phyloP scores from a whole-genome alignment of 768 basidiomycete species.

The Boletus reticulatus region DNA sequence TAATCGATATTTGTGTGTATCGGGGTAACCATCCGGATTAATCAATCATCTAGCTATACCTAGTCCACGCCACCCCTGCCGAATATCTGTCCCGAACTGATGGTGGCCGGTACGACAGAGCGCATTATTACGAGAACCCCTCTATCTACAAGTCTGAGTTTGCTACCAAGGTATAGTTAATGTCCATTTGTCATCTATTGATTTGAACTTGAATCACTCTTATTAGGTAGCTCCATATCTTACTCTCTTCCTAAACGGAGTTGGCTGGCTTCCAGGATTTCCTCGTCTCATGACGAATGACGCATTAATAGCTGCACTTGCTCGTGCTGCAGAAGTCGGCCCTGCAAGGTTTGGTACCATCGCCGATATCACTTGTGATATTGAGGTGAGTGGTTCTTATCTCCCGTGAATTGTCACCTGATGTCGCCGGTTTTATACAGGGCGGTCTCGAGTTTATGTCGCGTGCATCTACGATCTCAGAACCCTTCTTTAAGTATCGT shows the following conservation, averaged over 20 bases:
- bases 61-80: constrained; percentile 65
- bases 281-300: constrained; percentile 76
- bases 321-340: constrained; percentile 47
- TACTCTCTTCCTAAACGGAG: constrained; percentile 82
- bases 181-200: neutral
- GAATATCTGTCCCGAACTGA: constrained; percentile 69
- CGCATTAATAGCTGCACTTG: constrained; percentile 52
- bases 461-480: constrained; percentile 71
- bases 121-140: constrained; percentile 74
- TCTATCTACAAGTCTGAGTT: constrained; percentile 66
- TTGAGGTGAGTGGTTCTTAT: constrained; percentile 46
- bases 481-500: constrained; percentile 62
- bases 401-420: neutral
- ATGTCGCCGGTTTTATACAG: constrained; percentile 31
- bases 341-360: constrained; percentile 64
- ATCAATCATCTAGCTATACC: constrained; percentile 53
- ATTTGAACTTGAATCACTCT: neutral
- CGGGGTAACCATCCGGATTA: neutral
- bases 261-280: constrained; percentile 77
- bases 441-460: constrained; percentile 86
- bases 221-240: constrained; percentile 81
- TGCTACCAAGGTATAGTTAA: constrained; percentile 52
- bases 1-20: constrained; percentile 14
- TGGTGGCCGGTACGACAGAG: constrained; percentile 56
- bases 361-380: constrained; percentile 88